Evolutionary conservation across 2,329 filamentous ascomycete genomes (phyloP).

Genomic region (Triangularia verruculosa): DNA sequence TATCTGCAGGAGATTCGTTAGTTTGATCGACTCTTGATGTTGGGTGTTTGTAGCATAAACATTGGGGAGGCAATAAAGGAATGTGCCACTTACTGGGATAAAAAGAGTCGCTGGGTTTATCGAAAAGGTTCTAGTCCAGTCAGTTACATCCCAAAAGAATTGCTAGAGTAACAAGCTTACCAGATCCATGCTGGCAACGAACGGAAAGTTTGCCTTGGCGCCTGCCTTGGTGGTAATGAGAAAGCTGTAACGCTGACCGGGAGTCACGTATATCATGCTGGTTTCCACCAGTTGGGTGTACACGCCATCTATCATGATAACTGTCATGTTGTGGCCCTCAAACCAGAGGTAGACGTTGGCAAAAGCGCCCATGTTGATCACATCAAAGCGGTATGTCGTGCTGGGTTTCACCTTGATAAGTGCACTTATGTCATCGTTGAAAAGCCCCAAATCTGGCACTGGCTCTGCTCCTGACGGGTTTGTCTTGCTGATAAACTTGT

Average conservation of each 20-base stretch:
- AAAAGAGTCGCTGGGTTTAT: slow-evolving; percentile 62
- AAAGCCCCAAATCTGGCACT: slow-evolving; percentile 64
- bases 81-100: slow-evolving; percentile 45
- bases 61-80: no score
- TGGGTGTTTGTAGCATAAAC: no score
- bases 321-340: slow-evolving; percentile 63
- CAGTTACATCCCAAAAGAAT: not conserved
- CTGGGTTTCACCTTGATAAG: slow-evolving; percentile 59
- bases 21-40: no score
- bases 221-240: slow-evolving; percentile 62
- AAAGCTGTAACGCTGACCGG: slow-evolving; percentile 65
- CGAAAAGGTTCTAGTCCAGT: slow-evolving; percentile 59
- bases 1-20: slow-evolving; percentile 33
- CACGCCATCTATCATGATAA: slow-evolving; percentile 72
- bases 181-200: slow-evolving; percentile 68
- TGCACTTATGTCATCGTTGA: slow-evolving; percentile 67
- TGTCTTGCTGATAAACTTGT: slow-evolving; percentile 48
- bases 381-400: slow-evolving; percentile 69
- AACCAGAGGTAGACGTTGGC: slow-evolving; percentile 65
- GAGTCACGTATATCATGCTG: slow-evolving; percentile 62
- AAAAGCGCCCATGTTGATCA: slow-evolving; percentile 73
- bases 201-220: slow-evolving; percentile 61
- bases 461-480: slow-evolving; percentile 61
- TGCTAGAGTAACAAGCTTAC: slow-evolving; percentile 36
- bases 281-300: slow-evolving; percentile 61